Conservation (phyloP, 2,329 filamentous ascomycete genomes). For the Coniochaeta hoffmannii region DNA sequence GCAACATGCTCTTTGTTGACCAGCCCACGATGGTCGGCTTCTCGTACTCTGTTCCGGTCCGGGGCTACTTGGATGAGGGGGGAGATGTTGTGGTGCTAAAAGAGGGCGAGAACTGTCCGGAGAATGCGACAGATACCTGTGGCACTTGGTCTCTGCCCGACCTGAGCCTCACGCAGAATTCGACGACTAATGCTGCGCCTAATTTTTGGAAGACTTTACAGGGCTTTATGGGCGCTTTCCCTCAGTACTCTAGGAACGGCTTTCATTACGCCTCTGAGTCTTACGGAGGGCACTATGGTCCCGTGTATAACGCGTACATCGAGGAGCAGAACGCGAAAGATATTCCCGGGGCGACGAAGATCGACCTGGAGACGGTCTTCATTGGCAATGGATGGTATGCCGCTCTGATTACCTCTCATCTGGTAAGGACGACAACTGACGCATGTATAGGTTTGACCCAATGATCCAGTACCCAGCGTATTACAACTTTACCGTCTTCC, state of each 20-base stretch:
- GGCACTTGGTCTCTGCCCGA: constrained; percentile 49
- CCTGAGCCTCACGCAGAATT: constrained; percentile 41
- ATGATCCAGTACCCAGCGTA: constrained; percentile 48
- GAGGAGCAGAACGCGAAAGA: constrained; percentile 35
- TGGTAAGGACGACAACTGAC: background rate
- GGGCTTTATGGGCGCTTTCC: constrained; percentile 56
- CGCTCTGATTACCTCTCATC: background rate
- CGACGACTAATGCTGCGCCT: constrained; percentile 43
- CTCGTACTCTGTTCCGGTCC: constrained; percentile 33
- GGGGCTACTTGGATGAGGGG: constrained; percentile 22
- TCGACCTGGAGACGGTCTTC: constrained; percentile 40
- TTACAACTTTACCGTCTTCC: constrained; percentile 49
- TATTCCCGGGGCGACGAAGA: constrained; percentile 34
- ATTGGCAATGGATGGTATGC: constrained; percentile 51
- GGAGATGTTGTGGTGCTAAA: constrained; percentile 33
- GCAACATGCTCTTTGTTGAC: constrained; percentile 55
- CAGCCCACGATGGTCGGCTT: constrained; percentile 54
- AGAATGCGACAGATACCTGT: constrained; percentile 39
- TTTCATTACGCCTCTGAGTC: constrained; percentile 50
- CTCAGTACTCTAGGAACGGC: constrained; percentile 36
- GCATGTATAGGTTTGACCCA: constrained; percentile 27
- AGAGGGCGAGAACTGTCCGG: constrained; percentile 35
- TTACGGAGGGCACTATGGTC: constrained; percentile 52
- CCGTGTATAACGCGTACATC: constrained; percentile 44
- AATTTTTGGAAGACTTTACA: constrained; percentile 55